Base-by-base conservation (phyloP, 306 rosid genomes). In the Prunus davidiana region DNA sequence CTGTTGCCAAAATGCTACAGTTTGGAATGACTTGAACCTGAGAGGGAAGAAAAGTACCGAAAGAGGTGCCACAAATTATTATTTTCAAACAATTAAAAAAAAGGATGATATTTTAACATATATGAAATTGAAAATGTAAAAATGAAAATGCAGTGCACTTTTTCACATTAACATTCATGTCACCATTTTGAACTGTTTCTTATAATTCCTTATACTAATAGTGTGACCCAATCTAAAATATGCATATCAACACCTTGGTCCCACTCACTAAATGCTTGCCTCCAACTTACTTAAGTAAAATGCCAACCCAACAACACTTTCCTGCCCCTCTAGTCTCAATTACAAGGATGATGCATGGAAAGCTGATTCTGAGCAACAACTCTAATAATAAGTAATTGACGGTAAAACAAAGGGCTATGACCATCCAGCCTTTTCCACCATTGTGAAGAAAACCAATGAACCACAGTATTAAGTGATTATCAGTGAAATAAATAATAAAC, bases 1-100 rank as follows among this genome's bases (percentile, higher is more conserved):
- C 99, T 30, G 97, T 86, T 18, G 99, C 99, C 88, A 95, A 88
- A 84, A 95, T 95, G 79, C 99, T 95, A 87, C 97, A 95, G 84
- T 95, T 92, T 18, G 91, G 90, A 79, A 95, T 81, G n/a, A 95
- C 78, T 0, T 91, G 96, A 76, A 95, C 92, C 99, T 95, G 97
- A 80, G 84, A 79, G 54, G 58, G 27, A 66, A 83, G 66, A 80
- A 57, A 80, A 14, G 67, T 16, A 74, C 47, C 13, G 45, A 71
- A 16, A 4, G 65, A 79, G 75, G 64, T 76, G 68, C 43, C 24
- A 67, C 73, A 81, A n/a, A 34, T 70, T 11, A 0, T 43, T 19
- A 20, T 24, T 4, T 3, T 12, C 22, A 56, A 72, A 43, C 5
- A 41, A 19, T 8, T 15, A 0, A 1, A 38, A 34, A 38, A 3